Evolutionary conservation across 805 yeast species (phyloP), one percentile per base, ranked within the genome.

Genomic region (Candida michaelii): DNA sequence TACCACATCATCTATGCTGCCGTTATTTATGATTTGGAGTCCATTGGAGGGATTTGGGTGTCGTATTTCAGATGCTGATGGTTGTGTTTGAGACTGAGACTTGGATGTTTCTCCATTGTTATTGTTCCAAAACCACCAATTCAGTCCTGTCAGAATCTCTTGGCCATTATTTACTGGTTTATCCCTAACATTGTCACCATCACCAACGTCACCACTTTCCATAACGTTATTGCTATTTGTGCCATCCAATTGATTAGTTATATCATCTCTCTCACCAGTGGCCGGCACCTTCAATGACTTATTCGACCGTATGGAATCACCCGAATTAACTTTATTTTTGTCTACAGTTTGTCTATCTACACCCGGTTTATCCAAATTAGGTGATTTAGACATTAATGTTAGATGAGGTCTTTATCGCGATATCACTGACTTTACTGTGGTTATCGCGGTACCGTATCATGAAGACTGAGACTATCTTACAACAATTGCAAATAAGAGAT

Each of bases 401-500:
- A 21, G 23, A 21, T 21, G 23, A 21, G 23, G 23, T 21, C 23
- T 21, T 21, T 21, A 21, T 21, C 23, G 23, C 23, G 23, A 21
- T 21, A 21, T 21, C 23, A 21, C 8, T 21, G 23, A 8, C 8
- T 6, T 6, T 8, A 21, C 23, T 6, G 8, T 21, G 8, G 8
- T n/a, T 25, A 25, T 25, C 29, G 29, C 29, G 29, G 29, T 11
- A 11, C 29, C 11, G 13, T 23, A 17, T 8, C 13, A 34, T 34
- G 29, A 29, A 36, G 31, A 19, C 19, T 17, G 29, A 42, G 10
- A 15, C 56, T 16, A 52, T 66, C 4, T 45, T 59, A 10, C 50
- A 48, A 7, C 53, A 56, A 34, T 52, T 69, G 15, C 44, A 48
- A 15, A 44, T 45, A 12, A 52, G 75, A 27, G 74, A 69, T 47